These are phyloP conservation scores for Rosellinia necatrix DNA, from an alignment of 2,329 filamentous ascomycete species.

Conservation along the genomic window DNA sequence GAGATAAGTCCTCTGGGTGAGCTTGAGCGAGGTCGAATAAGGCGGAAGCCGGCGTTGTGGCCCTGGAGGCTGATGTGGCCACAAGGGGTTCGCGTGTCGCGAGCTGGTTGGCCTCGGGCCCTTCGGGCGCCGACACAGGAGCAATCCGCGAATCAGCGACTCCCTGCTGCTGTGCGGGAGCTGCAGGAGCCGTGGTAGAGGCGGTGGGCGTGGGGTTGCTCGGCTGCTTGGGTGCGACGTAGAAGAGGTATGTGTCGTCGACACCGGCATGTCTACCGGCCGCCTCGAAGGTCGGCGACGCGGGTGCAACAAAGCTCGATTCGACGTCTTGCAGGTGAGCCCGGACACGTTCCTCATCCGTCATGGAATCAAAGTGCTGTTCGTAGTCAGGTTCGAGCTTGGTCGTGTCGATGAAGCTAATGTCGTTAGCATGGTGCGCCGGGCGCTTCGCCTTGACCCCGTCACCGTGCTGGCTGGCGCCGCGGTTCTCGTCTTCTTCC, in stretches of 20 bases:
- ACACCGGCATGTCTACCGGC: conserved; percentile 50
- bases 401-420: conserved; percentile 39
- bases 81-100: conserved; percentile 17
- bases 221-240: conserved; percentile 46
- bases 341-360: conserved; percentile 56
- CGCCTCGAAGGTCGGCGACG: conserved; percentile 60
- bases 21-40: not conserved
- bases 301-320: conserved; percentile 65
- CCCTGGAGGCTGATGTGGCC: conserved; percentile 5
- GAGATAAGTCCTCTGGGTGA: not conserved
- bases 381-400: conserved; percentile 40
- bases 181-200: conserved; percentile 7
- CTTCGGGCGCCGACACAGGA: conserved; percentile 5
- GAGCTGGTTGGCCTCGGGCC: conserved; percentile 13
- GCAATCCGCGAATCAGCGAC: conserved; percentile 13
- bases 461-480: conserved; percentile 8
- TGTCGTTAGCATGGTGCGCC: conserved; percentile 29
- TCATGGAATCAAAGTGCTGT: conserved; percentile 54
- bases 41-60: conserved; percentile 3
- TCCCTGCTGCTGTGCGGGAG: conserved; percentile 4
- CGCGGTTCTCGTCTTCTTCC: conserved; percentile 30
- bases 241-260: conserved; percentile 66
- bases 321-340: conserved; percentile 67
- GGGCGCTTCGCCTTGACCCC: not conserved
- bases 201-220: conserved; percentile 17